Conservation (phyloP, 148 eudicot genomes). For the Diospyros kaki region DNA sequence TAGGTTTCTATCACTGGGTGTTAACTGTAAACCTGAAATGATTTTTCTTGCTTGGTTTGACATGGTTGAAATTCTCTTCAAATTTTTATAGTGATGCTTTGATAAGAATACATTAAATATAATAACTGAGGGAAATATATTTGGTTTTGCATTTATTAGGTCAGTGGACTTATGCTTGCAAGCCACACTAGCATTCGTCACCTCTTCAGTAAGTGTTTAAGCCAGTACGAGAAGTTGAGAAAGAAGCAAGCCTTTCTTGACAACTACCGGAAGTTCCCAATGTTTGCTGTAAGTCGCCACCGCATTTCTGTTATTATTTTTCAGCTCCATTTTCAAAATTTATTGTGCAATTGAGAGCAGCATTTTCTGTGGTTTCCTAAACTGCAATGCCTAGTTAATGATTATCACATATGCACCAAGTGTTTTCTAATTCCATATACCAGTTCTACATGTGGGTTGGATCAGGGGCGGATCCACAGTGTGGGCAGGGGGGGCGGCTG, state of each 20-base stretch:
- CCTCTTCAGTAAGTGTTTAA: constrained; percentile 82
- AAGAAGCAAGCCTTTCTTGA: constrained; percentile 98
- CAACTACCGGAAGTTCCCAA: constrained; percentile 86
- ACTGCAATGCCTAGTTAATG: not conserved
- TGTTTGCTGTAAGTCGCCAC: constrained; percentile 85
- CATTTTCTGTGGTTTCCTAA: not conserved
- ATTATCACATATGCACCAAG: not conserved
- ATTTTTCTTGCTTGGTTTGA: constrained; percentile 5
- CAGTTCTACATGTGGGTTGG: no score
- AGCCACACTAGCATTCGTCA: constrained; percentile 97
- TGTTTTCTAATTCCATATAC: not conserved
- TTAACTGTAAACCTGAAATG: not conserved
- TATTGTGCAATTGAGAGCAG: not conserved
- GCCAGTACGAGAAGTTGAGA: constrained; percentile 88
- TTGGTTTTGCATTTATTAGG: constrained; percentile 36
- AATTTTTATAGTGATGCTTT: not conserved
- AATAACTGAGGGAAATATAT: not conserved
- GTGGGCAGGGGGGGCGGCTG: no score
- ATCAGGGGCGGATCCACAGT: no score
- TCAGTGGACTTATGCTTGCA: constrained; percentile 97
- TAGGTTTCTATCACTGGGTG: not conserved
- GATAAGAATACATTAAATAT: not conserved
- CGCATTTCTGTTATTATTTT: not conserved
- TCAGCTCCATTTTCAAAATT: not conserved
- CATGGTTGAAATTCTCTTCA: not conserved